Conservation (phyloP, 441 rosid genomes). For the Gossypium trilobum region DNA sequence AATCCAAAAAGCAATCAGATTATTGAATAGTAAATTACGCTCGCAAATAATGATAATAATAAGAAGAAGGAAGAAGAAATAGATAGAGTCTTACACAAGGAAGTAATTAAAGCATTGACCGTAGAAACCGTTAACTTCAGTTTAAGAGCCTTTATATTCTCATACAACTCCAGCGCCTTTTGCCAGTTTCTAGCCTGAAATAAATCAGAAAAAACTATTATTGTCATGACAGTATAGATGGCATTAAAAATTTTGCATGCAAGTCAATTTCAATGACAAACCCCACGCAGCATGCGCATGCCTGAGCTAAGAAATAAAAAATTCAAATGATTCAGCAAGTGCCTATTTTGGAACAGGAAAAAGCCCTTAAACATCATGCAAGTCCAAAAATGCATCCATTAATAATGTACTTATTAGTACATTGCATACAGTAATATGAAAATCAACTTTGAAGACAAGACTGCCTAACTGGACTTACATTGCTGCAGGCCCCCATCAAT, state of each 20-base stretch:
- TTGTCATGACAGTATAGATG: background rate
- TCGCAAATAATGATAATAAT: too few relatives aligned
- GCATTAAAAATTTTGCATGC: conserved; percentile 8
- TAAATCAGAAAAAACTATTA: conserved; percentile 9
- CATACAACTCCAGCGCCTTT: conserved; percentile 69
- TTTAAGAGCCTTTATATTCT: conserved; percentile 49
- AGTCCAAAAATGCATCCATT: background rate
- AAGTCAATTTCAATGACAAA: conserved; percentile 2
- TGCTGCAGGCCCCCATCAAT: conserved; percentile 94
- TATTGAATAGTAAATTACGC: background rate
- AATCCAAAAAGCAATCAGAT: background rate
- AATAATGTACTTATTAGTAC: background rate
- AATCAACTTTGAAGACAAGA: conserved; percentile 12
- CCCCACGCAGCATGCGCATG: background rate
- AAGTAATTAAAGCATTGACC: conserved; percentile 75
- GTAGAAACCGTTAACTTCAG: conserved; percentile 67
- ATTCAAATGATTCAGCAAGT: conserved; percentile 6
- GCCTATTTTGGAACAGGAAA: background rate
- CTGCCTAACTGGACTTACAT: conserved; percentile 42
- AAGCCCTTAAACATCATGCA: background rate
- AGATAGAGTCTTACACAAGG: conserved; percentile 58
- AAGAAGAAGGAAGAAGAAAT: background rate
- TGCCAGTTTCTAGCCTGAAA: conserved; percentile 72
- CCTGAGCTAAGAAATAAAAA: background rate
- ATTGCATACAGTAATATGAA: background rate